Conservation (phyloP, 495 filamentous ascomycete genomes). For the Neurospora tetraspora region DNA sequence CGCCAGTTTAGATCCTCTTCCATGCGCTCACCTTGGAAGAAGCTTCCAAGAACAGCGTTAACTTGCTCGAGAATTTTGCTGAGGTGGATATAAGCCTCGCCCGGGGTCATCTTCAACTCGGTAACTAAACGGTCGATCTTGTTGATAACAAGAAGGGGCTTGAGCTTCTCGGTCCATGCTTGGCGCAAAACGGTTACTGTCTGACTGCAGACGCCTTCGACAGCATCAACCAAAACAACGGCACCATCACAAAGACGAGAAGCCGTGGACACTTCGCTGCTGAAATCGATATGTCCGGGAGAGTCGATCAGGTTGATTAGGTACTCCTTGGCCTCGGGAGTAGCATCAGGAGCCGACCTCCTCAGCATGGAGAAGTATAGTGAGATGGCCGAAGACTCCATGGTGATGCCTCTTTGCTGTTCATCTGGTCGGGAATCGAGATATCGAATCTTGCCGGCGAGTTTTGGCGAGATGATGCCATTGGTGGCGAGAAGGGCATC, state of each 20-base stretch:
- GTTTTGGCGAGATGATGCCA: constrained; percentile 96
- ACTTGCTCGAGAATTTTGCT: constrained; percentile 86
- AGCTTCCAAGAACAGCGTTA: constrained; percentile 94
- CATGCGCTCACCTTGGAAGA: constrained; percentile 97
- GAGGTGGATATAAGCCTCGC: constrained; percentile 84
- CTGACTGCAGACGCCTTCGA: constrained; percentile 96
- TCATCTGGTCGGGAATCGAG: constrained; percentile 95
- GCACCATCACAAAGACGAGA: constrained; percentile 93
- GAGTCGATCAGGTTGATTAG: constrained; percentile 98
- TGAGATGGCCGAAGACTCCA: constrained; percentile 98
- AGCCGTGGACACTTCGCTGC: constrained; percentile 93
- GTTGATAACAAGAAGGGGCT: constrained; percentile 91
- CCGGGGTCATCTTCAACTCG: constrained; percentile 84
- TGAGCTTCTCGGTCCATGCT: constrained; percentile 91
- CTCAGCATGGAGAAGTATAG: constrained; percentile 85
- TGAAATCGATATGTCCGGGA: constrained; percentile 97
- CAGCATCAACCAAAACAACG: constrained; percentile 91
- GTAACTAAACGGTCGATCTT: constrained; percentile 94
- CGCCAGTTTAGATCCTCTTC: constrained; percentile 97
- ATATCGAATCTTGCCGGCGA: constrained; percentile 96
- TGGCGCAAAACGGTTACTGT: constrained; percentile 94
- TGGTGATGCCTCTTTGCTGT: constrained; percentile 93
- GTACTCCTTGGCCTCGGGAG: constrained; percentile 71
- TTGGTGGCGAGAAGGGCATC: constrained; percentile 97
- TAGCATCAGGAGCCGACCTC: constrained; percentile 54